A percentile compares a stretch with the other conserved stretches of the same genome.
These are phyloP conservation scores for Dendrocalamus sinicus DNA, from an alignment of 176 grass and related monocot genomes.

Conservation along the genomic window DNA sequence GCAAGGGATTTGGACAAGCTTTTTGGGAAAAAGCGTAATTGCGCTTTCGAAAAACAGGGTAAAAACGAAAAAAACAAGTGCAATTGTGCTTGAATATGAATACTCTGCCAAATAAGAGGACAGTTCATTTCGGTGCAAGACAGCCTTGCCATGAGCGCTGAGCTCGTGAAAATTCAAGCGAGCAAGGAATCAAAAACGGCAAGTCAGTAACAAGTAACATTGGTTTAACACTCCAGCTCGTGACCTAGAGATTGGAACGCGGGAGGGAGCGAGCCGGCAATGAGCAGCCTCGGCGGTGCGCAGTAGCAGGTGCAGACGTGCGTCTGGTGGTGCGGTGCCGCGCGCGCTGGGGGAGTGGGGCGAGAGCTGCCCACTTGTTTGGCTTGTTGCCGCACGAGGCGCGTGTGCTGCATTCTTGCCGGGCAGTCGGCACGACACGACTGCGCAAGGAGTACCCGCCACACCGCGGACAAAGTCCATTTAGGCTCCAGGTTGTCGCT, in stretches of 20 bases:
- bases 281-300: background rate
- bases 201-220: background rate
- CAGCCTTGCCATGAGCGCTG: background rate
- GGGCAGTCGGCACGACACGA: background rate
- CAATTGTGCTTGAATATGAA: background rate
- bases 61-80: no score
- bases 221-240: background rate
- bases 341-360: no score
- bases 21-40: no score
- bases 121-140: background rate
- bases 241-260: background rate
- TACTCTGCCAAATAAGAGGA: background rate
- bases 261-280: background rate
- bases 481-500: background rate
- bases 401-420: background rate
- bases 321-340: background rate
- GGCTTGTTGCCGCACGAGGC: background rate
- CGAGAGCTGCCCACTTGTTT: background rate
- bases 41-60: no score
- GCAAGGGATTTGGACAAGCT: no score
- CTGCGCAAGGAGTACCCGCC: background rate
- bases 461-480: no score
- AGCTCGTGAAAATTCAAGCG: no score
- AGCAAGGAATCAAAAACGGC: no score
- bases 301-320: background rate